These are phyloP conservation scores for Umbelopsis sp. DNA, from an alignment of 192 early-diverging fungal species.

Conservation along the genomic window DNA sequence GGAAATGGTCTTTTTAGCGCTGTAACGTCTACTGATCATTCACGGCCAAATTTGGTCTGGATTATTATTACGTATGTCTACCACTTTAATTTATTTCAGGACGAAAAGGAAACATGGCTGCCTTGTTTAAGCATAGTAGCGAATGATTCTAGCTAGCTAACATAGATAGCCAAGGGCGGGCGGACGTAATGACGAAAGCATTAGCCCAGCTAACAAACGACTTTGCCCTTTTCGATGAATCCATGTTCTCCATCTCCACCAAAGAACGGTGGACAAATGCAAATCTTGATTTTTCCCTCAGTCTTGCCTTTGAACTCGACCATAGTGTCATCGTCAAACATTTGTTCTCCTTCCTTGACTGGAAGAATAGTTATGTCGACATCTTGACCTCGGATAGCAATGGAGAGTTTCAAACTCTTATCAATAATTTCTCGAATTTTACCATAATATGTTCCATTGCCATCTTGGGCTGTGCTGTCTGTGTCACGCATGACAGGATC, in stretches of 20 bases:
- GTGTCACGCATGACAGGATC: slow-evolving; percentile 35
- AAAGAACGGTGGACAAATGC: slow-evolving; percentile 39
- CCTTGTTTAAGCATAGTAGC: too few species aligned
- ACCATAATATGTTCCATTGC: slow-evolving; percentile 27
- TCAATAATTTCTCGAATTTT: slow-evolving; percentile 36
- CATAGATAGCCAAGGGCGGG: too few species aligned
- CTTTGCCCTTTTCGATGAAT: slow-evolving; percentile 45
- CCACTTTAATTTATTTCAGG: background rate
- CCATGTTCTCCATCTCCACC: slow-evolving; percentile 46
- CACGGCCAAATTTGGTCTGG: too few species aligned
- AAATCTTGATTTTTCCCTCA: slow-evolving; percentile 29
- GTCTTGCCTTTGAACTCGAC: slow-evolving; percentile 34
- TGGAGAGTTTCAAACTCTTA: slow-evolving; percentile 30
- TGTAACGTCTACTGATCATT: too few species aligned
- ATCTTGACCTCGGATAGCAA: slow-evolving; percentile 44
- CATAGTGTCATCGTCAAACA: slow-evolving; percentile 40
- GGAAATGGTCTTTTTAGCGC: too few species aligned
- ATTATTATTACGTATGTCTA: too few species aligned
- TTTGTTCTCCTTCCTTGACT: slow-evolving; percentile 36
- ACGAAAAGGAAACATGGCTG: too few species aligned
- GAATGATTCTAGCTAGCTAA: too few species aligned
- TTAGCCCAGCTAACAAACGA: slow-evolving; percentile 19
- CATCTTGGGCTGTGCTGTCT: slow-evolving; percentile 22
- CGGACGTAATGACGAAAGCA: too few species aligned
- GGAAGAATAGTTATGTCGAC: slow-evolving; percentile 34